phyloP scores from a whole-genome alignment of 139 green algal species.

The Chloropicon primus region DNA sequence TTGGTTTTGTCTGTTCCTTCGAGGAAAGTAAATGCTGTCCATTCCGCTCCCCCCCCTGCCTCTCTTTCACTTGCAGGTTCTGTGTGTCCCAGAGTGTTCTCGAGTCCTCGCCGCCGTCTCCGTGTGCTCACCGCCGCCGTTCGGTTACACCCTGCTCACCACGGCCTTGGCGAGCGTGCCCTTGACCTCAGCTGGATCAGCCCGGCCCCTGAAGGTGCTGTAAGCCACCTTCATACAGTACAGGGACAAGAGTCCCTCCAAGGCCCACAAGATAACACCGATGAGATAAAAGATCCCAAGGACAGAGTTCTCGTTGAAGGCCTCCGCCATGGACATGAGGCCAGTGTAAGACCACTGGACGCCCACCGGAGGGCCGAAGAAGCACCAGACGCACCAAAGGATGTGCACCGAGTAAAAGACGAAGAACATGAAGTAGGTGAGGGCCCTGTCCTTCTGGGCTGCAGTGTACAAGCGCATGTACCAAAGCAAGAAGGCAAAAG shows the following conservation, averaged over 20 bases:
- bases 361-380: background rate
- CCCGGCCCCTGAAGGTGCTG: background rate
- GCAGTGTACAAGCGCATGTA: constrained; percentile 60
- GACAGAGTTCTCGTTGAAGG: background rate
- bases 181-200: background rate
- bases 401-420: constrained; percentile 40
- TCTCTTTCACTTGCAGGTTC: no score
- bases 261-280: background rate
- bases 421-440: constrained; percentile 48
- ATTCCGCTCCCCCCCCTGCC: no score
- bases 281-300: background rate
- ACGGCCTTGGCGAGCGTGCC: background rate
- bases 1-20: no score
- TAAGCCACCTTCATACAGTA: background rate
- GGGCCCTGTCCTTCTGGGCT: constrained; percentile 23
- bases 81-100: no score
- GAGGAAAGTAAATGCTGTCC: no score
- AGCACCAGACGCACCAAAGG: constrained; percentile 38
- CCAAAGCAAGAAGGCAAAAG: constrained; percentile 44
- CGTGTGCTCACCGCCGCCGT: no score
- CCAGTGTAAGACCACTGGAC: background rate
- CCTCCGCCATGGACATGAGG: background rate
- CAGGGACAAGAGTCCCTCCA: background rate
- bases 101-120: no score
- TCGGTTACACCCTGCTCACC: background rate